A percentile compares a stretch with the other conserved stretches of the same genome.
These are phyloP conservation scores for Fusarium humuli DNA, from an alignment of 2,329 filamentous ascomycete genomes.

Conservation along the genomic window DNA sequence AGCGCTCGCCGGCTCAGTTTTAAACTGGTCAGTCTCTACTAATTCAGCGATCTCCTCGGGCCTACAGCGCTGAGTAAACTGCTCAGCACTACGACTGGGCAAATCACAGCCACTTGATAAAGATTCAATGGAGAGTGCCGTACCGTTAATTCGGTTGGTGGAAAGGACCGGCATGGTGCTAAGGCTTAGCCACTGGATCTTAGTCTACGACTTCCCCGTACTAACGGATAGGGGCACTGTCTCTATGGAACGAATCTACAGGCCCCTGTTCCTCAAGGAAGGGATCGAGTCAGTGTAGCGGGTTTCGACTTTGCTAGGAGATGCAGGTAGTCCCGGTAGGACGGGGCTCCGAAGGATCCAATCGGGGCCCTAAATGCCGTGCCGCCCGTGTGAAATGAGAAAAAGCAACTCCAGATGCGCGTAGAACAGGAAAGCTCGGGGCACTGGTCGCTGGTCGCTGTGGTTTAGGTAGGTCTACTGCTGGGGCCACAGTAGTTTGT, in stretches of 20 bases:
- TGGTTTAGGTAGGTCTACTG: neutral
- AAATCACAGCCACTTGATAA: neutral
- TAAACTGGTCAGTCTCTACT: neutral
- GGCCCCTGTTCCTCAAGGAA: neutral
- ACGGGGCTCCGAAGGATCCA: neutral
- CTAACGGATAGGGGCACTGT: neutral
- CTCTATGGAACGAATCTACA: neutral
- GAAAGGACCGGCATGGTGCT: neutral
- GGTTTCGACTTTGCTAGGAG: neutral
- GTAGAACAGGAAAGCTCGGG: neutral
- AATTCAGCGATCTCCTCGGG: neutral
- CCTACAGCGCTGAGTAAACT: neutral
- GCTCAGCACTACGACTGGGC: neutral
- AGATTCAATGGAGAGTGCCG: neutral
- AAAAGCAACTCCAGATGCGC: neutral
- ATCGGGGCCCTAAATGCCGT: neutral
- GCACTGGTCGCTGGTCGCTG: neutral
- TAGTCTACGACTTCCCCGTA: neutral
- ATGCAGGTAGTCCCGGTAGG: neutral
- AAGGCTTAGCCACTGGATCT: constrained; percentile 1
- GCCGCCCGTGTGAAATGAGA: neutral
- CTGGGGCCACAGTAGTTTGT: neutral
- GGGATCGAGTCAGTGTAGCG: neutral
- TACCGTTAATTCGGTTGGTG: neutral
- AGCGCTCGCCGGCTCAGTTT: neutral